Percentiles rank a stretch among this genome's conserved stretches.
Conservation (phyloP, 352 stramenopile genomes). For the Globisporangium sylvaticum region DNA sequence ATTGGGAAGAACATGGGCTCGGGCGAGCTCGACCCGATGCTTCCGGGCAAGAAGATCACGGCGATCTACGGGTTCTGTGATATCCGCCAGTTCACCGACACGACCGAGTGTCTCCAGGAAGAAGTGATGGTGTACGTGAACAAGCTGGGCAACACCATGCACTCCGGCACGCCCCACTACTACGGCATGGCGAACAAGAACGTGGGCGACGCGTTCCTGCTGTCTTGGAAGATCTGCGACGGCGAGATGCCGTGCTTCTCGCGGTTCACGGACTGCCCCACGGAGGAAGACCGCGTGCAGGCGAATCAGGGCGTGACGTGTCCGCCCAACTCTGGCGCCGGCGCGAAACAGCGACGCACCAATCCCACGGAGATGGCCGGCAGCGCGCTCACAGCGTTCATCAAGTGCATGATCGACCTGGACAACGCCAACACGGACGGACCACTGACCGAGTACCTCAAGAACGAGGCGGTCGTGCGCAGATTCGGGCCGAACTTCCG, state of each 20-base stretch:
- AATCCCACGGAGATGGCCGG: constrained; percentile 90
- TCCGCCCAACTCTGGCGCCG: constrained; percentile 58
- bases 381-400: constrained; percentile 92
- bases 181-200: constrained; percentile 89
- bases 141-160: constrained; percentile 88
- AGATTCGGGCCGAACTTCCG: constrained; percentile 77
- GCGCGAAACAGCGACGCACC: constrained; percentile 60
- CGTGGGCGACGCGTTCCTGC: constrained; percentile 90
- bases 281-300: constrained; percentile 65
- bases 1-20: constrained; percentile 87
- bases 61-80: constrained; percentile 94
- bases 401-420: constrained; percentile 92
- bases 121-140: constrained; percentile 93
- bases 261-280: constrained; percentile 74
- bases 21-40: constrained; percentile 87
- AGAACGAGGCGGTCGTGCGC: constrained; percentile 68
- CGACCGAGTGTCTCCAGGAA: constrained; percentile 88
- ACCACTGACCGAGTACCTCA: constrained; percentile 65
- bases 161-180: constrained; percentile 82
- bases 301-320: constrained; percentile 71
- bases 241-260: constrained; percentile 77
- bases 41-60: constrained; percentile 88
- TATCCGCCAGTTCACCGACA: constrained; percentile 93
- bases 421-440: constrained; percentile 81
- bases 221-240: constrained; percentile 92